phyloP scores from a whole-genome alignment of 768 basidiomycete species.

The Hirschioporus abietinus region DNA sequence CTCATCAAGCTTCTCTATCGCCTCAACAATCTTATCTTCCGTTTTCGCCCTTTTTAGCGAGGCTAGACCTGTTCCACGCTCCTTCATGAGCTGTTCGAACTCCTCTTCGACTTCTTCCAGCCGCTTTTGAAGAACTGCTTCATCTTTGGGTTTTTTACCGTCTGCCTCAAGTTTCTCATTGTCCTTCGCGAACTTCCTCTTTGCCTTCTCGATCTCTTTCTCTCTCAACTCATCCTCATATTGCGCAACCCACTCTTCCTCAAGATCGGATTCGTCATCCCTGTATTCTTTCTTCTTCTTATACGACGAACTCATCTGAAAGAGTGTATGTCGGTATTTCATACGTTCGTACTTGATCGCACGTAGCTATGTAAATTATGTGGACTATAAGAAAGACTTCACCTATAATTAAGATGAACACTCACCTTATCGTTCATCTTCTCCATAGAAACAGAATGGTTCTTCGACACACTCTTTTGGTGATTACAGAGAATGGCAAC shows the following conservation, averaged over 20 bases:
- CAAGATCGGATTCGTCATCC: constrained; percentile 88
- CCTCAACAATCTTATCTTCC: constrained; percentile 74
- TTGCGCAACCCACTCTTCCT: constrained; percentile 82
- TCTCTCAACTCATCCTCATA: constrained; percentile 74
- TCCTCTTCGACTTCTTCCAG: constrained; percentile 71
- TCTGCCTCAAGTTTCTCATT: constrained; percentile 82
- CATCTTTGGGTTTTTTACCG: constrained; percentile 51
- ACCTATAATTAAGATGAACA: constrained; percentile 1
- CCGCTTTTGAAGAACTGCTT: constrained; percentile 62
- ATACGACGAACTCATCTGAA: constrained; percentile 69
- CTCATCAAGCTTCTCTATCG: constrained; percentile 79
- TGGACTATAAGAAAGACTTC: constrained; percentile 5
- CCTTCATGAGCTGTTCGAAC: constrained; percentile 66
- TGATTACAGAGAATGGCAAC: constrained; percentile 99
- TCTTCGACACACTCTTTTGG: constrained; percentile 91
- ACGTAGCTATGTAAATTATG: constrained; percentile 52
- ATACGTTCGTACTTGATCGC: constrained; percentile 93
- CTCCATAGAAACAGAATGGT: constrained; percentile 89
- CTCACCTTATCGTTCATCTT: constrained; percentile 88
- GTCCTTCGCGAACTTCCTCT: constrained; percentile 94
- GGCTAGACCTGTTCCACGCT: constrained; percentile 74
- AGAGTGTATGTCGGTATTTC: constrained; percentile 89
- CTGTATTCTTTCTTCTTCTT: constrained; percentile 77
- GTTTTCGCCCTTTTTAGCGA: constrained; percentile 61
- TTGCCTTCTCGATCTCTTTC: constrained; percentile 82